Conservation (phyloP, 2,329 filamentous ascomycete species). For the Decorospora gaudefroyi region DNA sequence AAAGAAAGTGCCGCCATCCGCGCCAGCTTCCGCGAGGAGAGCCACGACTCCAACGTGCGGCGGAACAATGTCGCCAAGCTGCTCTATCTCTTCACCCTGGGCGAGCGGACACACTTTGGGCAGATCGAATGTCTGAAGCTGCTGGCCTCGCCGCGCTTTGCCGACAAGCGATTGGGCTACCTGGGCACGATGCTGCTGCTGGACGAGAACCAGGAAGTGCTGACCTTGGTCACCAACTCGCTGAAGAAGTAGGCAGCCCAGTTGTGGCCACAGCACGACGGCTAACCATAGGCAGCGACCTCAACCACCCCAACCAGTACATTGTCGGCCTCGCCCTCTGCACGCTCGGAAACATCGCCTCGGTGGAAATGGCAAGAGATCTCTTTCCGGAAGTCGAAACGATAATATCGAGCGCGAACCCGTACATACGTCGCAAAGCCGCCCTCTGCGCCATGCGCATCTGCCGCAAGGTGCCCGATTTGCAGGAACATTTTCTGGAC, state of each 20-base stretch:
- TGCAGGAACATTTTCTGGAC: conserved; percentile 96
- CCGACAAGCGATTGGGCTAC: conserved; percentile 95
- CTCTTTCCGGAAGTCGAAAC: conserved; percentile 95
- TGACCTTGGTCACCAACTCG: conserved; percentile 97
- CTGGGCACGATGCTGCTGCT: conserved; percentile 93
- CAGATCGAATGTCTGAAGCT: conserved; percentile 99
- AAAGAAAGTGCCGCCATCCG: conserved; percentile 98
- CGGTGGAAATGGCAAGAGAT: conserved; percentile 97
- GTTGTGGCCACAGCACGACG: neutral
- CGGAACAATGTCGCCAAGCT: conserved; percentile 99
- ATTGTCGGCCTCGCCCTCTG: conserved; percentile 95
- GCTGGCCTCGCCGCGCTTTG: conserved; percentile 93
- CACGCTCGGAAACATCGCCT: conserved; percentile 96
- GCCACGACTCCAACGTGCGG: conserved; percentile 84
- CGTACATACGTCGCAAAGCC: conserved; percentile 97
- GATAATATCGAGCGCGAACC: conserved; percentile 88
- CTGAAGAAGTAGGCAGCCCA: conserved; percentile 77
- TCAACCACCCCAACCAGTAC: conserved; percentile 97
- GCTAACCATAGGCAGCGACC: conserved; percentile 66
- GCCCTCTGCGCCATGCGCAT: conserved; percentile 99
- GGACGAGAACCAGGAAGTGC: conserved; percentile 97
- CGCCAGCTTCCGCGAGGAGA: conserved; percentile 97
- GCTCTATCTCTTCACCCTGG: conserved; percentile 95
- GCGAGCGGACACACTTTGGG: conserved; percentile 96
- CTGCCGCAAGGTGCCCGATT: conserved; percentile 94